Evolutionary conservation across 495 filamentous ascomycete genomes (phyloP).

Genomic region (Penicillium ochrochloron): DNA sequence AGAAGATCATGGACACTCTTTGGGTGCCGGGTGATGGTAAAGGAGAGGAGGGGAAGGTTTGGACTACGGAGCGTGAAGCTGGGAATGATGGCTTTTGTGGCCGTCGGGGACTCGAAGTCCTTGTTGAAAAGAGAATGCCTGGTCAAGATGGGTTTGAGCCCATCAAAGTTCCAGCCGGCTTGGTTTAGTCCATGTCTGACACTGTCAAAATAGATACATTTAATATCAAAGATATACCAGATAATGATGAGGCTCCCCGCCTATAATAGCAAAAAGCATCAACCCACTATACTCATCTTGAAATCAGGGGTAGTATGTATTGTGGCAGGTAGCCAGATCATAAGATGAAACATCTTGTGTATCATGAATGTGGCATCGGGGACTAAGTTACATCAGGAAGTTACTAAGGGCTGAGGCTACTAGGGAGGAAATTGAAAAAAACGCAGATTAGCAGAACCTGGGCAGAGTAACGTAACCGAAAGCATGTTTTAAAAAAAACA

Average conservation of each 20-base stretch:
- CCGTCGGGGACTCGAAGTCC: neutral
- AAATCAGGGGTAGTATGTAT: too few species aligned
- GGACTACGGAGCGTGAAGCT: neutral
- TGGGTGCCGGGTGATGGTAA: conserved; percentile 7
- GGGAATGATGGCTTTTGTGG: conserved; percentile 5
- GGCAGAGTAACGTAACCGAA: too few species aligned
- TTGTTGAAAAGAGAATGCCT: conserved; percentile 1
- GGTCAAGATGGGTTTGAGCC: conserved; percentile 7
- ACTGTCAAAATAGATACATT: neutral
- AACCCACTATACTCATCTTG: too few species aligned
- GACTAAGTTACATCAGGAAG: too few species aligned
- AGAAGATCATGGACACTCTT: neutral
- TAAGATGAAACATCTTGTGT: too few species aligned
- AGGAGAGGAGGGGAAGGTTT: neutral
- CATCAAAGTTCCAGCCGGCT: neutral
- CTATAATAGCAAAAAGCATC: neutral
- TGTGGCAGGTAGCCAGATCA: too few species aligned
- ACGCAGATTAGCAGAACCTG: too few species aligned
- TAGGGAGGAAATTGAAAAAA: too few species aligned
- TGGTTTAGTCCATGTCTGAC: neutral
- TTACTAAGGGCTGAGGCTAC: too few species aligned
- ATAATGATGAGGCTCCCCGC: neutral
- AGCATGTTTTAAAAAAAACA: too few species aligned
- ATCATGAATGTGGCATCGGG: too few species aligned
- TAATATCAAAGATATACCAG: too few species aligned